Conservation (phyloP, 1,139 yeast species). For the Debaryomycetaceae sp. region DNA sequence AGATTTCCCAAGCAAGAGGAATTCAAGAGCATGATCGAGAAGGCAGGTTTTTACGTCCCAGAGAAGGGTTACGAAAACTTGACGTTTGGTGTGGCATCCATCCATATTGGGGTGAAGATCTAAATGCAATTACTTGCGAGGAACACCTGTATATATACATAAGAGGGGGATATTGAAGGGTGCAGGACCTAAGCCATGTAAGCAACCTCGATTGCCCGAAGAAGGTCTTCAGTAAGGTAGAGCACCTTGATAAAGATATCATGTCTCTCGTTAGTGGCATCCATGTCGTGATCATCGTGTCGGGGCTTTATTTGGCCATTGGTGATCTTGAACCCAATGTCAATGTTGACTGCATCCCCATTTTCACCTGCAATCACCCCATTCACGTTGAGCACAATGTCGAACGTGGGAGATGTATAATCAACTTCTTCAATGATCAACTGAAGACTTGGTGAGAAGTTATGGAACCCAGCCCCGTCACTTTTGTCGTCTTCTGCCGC, state of each 20-base stretch:
- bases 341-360: conserved; percentile 13
- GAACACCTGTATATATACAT: conserved; percentile 2
- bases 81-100: conserved; percentile 95
- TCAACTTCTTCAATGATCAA: conserved; percentile 24
- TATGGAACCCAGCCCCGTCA: no score
- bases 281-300: conserved; percentile 21
- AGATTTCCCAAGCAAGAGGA: conserved; percentile 90
- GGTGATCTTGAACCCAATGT: conserved; percentile 21
- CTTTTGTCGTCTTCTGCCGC: conserved; percentile 1
- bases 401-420: conserved; percentile 18
- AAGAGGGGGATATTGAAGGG: neutral
- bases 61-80: conserved; percentile 91
- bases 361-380: conserved; percentile 14
- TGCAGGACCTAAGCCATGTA: conserved; percentile 1
- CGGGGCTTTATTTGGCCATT: conserved; percentile 21
- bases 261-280: conserved; percentile 10
- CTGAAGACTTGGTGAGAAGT: conserved; percentile 13
- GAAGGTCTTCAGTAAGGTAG: conserved; percentile 31
- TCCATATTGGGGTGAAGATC: conserved; percentile 90
- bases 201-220: conserved; percentile 14
- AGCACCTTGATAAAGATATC: conserved; percentile 22
- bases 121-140: conserved; percentile 12
- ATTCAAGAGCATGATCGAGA: conserved; percentile 85
- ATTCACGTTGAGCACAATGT: conserved; percentile 16
- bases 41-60: conserved; percentile 86